Evolutionary conservation across 2,329 filamentous ascomycete species (phyloP), one percentile per base, ranked within the genome.

Genomic region (Exophiala lecanii-corni): DNA sequence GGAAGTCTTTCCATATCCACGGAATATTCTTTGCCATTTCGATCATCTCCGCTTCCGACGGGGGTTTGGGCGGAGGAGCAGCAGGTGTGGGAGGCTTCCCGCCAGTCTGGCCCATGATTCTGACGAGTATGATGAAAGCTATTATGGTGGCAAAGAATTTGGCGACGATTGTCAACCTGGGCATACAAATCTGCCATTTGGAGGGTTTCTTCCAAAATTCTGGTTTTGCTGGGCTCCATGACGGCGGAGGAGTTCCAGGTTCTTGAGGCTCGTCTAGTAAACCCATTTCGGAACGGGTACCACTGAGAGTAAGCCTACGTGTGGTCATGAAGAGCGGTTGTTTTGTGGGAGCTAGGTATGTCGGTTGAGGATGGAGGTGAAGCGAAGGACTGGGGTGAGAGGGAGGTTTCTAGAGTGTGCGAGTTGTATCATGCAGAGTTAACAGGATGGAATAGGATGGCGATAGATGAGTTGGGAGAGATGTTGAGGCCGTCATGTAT

Each of bases 141-240:
- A 54, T 9, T n/a, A 54, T 41, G 9, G 36, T 42, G 26, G 37
- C 40, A 5, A 53, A 12, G 9, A 55, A 25, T 38, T 55, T 57
- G 26, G 47, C 47, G 13, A 53, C 26, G 19, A 55, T 32, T 1
- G 51, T 50, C 39, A 57, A 39, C 15, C 55, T 46, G 9, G 55
- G 55, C 50, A 55, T 54, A 41, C 53, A 56, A 19, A 54, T 54
- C 44, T 57, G 55, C 51, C 53, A 55, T 55, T 52, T 53, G 32
- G 55, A 57, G 9, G 55, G 53, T 33, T 51, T 53, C 35, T 47
- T 55, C 53, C 53, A 57, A 32, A 55, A 55, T n/a, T 55, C 49
- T 16, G 39, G 38, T 47, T 53, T 55, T 9, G 49, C 48, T 9
- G 53, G 53, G 33, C 49, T 48, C 51, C 52, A 55, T 17, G 44